Percentiles rank a stretch among this genome's conserved stretches.
Evolutionary conservation across 805 yeast genomes (phyloP).

Genomic region (Nakazawaea wickerhamii): DNA sequence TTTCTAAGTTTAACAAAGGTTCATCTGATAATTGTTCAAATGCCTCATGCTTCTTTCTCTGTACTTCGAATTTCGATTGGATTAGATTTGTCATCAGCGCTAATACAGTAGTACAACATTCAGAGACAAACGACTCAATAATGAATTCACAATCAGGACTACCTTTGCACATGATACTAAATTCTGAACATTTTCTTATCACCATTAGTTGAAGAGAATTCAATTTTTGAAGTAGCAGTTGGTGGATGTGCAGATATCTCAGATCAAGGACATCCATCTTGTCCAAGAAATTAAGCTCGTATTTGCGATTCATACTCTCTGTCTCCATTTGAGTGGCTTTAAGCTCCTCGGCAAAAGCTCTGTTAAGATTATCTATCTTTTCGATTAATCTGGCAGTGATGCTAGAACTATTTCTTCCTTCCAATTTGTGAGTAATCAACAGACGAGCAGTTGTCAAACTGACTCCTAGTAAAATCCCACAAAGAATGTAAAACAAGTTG

Average conservation of each 20-base stretch:
- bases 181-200: background rate
- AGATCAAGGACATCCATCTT: background rate
- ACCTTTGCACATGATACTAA: background rate
- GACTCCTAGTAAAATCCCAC: background rate
- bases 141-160: background rate
- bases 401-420: background rate
- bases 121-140: background rate
- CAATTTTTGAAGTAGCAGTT: constrained; percentile 1
- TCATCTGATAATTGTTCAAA: background rate
- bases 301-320: constrained; percentile 1
- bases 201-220: background rate
- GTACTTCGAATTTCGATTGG: background rate
- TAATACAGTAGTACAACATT: background rate
- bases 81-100: background rate
- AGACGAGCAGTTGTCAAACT: background rate
- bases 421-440: background rate
- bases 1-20: background rate
- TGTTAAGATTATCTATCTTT: background rate
- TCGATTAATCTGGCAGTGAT: background rate
- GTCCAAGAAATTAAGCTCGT: background rate
- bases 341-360: background rate
- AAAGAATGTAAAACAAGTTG: background rate
- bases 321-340: background rate
- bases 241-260: background rate
- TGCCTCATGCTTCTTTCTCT: background rate